These are phyloP conservation scores for Quercus lobata DNA, from an alignment of 331 rosid genomes.

Conservation along the genomic window DNA sequence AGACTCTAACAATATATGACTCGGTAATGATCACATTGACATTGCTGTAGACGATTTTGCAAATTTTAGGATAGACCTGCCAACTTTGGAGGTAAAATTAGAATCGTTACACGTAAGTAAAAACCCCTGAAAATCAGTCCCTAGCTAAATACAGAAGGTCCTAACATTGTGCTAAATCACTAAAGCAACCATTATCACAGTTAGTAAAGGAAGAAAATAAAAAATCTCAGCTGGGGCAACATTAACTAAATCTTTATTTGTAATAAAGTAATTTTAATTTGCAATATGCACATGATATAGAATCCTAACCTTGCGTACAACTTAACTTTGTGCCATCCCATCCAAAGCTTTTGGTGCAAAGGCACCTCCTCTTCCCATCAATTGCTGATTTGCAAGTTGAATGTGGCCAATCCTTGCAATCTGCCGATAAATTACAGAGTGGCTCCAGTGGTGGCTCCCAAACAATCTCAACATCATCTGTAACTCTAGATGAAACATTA, in stretches of 20 bases:
- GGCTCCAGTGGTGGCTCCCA: conserved; percentile 35
- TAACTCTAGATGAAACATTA: neutral
- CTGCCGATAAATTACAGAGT: neutral
- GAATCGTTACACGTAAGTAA: no score
- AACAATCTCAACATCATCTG: neutral
- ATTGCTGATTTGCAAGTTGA: conserved; percentile 22
- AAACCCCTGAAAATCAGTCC: no score
- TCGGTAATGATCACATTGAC: no score
- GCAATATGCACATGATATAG: neutral
- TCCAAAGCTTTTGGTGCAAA: conserved; percentile 8
- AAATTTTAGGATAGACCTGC: no score
- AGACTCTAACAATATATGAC: no score
- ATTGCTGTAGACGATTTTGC: no score
- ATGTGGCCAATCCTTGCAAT: conserved; percentile 34
- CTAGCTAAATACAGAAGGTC: no score
- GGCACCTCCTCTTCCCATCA: conserved; percentile 20
- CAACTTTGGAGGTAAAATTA: no score
- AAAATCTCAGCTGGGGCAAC: neutral
- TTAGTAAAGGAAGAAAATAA: no score
- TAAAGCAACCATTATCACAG: no score
- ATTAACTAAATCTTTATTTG: neutral
- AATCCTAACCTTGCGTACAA: conserved; percentile 28
- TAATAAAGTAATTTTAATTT: neutral
- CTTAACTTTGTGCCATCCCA: conserved; percentile 25
- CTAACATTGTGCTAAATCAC: no score